Base-by-base conservation (phyloP, 352 stramenopile genomes). In the Phytophthora europaea region DNA sequence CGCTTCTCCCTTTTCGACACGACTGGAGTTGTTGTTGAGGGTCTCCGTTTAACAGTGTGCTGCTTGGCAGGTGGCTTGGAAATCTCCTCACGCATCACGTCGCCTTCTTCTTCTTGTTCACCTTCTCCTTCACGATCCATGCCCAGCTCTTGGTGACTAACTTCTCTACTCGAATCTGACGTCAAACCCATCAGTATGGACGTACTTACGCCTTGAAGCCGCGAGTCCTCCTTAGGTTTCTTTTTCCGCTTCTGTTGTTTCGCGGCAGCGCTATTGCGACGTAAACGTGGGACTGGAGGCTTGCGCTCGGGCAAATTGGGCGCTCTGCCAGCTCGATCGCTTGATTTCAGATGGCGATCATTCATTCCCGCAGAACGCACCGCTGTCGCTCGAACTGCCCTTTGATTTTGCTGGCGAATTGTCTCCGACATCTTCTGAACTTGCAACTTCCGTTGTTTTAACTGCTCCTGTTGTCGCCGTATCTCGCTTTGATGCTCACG, bases 361-460 rank as follows among this genome's bases (percentile, higher is more conserved):
- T 40, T 34, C 8, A 47, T 4, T 54, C 36, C 47, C 9, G 22
- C 28, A n/a, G 61, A 47, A 53, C 38, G 40, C 15, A n/a, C 54
- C 16, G 40, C 34, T 56, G 45, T 70, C 31, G 50, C 31, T 40
- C 33, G 58, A 33, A 76, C 20, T 5, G 67, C 40, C 63, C 58
- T 76, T 57, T 81, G 84, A 48, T 94, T 94, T 38, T 79, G 80
- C 2, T 59, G 54, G 13, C 84, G 84, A 73, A 94, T 91, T 2
- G 82, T 72, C 12, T 85, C 67, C 0, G 85, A 91, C 36, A 94
- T 72, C 16, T 86, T 70, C 18, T 81, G 56, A 13, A 91, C 70
- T 5, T 80, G 69, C n/a, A 72, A 48, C 23, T 90, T 90, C 6
- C 83, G 73, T 22, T 78, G 67, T 58, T 80, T 73, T 12, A 75